Base-by-base conservation (phyloP, 179 eudicot species). In the Beta macrorhiza region DNA sequence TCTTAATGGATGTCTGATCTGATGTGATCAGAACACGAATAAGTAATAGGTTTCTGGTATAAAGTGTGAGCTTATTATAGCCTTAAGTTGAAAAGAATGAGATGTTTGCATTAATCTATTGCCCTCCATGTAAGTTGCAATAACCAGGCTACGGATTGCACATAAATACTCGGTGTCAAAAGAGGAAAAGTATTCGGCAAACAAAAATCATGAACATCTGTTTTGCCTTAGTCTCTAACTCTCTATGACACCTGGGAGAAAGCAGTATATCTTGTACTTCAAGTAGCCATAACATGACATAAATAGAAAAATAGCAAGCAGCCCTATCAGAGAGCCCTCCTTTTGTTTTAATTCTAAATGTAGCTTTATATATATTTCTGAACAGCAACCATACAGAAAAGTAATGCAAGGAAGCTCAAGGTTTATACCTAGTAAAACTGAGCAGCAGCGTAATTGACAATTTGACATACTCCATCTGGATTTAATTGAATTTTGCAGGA, bases 401-500 rank as follows among this genome's bases (percentile, higher is more conserved):
- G 16, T 5, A 42, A 32, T 70, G 9, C 13, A 19, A 75, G 75
- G 56, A 49, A 7, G 63, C 22, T 58, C 49, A 65, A 59, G 25
- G 67, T 12, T 52, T 72, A 69, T 44, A 8, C 62, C 62, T 8
- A 64, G 55, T 47, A 25, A 56, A 77, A 42, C 70, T 20, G 3
- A 72, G 76, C 20, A 62, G 49, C 64, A 76, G 19, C 12, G 56
- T n/a, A 6, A 25, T 67, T 49, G 53, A 9, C 53, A 9, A 12
- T 5, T 7, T 4, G 22, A 72, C 7, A 55, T 19, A 37, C 42
- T 49, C 7, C 14, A 32, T 29, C 11, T 15, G 1, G 20, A 3
- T 76, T 25, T 57, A 20, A 4, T 61, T n/a, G 67, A 45, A 55
- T 63, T 59, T 19, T 68, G 78, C 76, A 87, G 89, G 78, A 76